phyloP scores from a whole-genome alignment of 352 stramenopile genomes.

The Phytopythium chamaehyphon region DNA sequence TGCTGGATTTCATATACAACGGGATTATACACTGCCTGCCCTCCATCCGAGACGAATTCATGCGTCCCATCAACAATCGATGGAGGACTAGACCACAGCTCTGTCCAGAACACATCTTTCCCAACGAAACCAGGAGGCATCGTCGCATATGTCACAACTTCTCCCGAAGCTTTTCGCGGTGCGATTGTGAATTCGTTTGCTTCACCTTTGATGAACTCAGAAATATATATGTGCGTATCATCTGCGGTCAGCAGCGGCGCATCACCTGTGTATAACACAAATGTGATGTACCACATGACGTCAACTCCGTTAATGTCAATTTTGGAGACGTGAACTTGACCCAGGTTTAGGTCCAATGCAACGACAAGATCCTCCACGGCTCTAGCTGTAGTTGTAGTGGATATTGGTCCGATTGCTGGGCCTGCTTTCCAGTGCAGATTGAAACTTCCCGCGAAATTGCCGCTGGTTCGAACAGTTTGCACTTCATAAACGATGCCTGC shows the following conservation, averaged over 20 bases:
- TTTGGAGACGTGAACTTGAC: conserved; percentile 55
- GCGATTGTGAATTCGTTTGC: conserved; percentile 95
- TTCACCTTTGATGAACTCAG: conserved; percentile 92
- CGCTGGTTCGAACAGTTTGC: conserved; percentile 81
- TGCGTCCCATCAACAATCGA: conserved; percentile 87
- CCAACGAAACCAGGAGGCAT: conserved; percentile 81
- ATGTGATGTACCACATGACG: conserved; percentile 83
- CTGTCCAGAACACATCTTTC: conserved; percentile 94
- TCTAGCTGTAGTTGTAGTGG: conserved; percentile 32
- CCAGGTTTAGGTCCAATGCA: conserved; percentile 26
- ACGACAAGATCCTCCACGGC: conserved; percentile 38
- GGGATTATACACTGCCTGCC: conserved; percentile 89
- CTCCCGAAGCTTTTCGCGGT: conserved; percentile 90
- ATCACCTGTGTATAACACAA: conserved; percentile 81
- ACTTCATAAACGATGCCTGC: conserved; percentile 94
- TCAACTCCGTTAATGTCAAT: conserved; percentile 43
- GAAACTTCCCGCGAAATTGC: conserved; percentile 35
- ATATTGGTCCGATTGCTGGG: conserved; percentile 34
- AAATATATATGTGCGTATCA: conserved; percentile 44
- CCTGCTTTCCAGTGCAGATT: conserved; percentile 38
- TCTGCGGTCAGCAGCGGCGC: conserved; percentile 56
- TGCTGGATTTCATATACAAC: conserved; percentile 89
- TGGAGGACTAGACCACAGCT: conserved; percentile 87
- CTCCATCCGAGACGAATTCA: conserved; percentile 88
- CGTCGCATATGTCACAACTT: conserved; percentile 87